phyloP scores from a whole-genome alignment of 2,329 filamentous ascomycete species.

The Microdochium paspali region DNA sequence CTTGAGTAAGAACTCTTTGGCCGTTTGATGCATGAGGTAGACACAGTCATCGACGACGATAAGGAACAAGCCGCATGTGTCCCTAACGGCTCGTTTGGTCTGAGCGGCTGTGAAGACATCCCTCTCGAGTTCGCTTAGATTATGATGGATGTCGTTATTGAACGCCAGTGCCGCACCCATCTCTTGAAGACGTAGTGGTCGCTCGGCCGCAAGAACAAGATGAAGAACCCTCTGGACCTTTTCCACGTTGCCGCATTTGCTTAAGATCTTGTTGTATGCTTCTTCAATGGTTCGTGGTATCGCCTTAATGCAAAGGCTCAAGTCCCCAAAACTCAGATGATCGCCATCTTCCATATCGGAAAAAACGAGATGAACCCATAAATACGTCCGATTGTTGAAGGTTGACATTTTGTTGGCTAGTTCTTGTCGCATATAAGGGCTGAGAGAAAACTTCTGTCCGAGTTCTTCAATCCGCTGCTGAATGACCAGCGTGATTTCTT shows the following conservation, averaged over 20 bases:
- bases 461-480: constrained; percentile 8
- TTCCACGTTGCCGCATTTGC: constrained; percentile 12
- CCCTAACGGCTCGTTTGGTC: constrained; percentile 11
- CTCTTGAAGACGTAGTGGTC: constrained; percentile 22
- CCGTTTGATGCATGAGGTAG: constrained; percentile 29
- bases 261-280: constrained; percentile 25
- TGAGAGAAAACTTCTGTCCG: not conserved
- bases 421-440: not conserved
- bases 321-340: constrained; percentile 2
- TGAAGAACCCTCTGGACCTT: constrained; percentile 21
- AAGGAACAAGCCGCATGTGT: constrained; percentile 26
- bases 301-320: constrained; percentile 7
- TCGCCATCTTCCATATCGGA: constrained; percentile 7
- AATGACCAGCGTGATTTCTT: constrained; percentile 20
- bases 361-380: constrained; percentile 14
- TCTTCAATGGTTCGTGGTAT: constrained; percentile 16
- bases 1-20: constrained; percentile 23
- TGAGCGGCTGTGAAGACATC: constrained; percentile 1
- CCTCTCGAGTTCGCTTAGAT: constrained; percentile 6
- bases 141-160: constrained; percentile 1
- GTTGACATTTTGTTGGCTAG: constrained; percentile 5
- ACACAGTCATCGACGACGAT: constrained; percentile 19
- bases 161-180: constrained; percentile 18
- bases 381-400: constrained; percentile 12
- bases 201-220: constrained; percentile 21